Evolutionary conservation across 2,329 filamentous ascomycete genomes (phyloP).

Genomic region (Colletotrichum sp.): DNA sequence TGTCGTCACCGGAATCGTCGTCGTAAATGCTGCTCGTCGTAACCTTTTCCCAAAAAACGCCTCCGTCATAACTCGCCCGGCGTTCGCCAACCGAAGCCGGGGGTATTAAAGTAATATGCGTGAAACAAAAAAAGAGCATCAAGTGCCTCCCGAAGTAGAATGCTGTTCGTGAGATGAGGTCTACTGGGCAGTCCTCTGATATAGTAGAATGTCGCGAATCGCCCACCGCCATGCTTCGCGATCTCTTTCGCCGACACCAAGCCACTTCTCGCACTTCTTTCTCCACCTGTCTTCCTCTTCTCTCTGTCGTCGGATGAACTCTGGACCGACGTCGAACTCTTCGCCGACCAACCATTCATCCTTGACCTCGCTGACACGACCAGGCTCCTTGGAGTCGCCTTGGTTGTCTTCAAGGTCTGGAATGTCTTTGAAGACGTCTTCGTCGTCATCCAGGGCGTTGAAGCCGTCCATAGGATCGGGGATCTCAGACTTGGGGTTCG

Average conservation of each 20-base stretch:
- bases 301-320: conserved; percentile 86
- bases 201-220: conserved; percentile 65
- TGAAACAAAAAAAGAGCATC: conserved; percentile 7
- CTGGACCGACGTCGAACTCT: conserved; percentile 96
- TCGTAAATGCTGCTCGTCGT: conserved; percentile 21
- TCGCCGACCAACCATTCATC: conserved; percentile 90
- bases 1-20: conserved; percentile 20
- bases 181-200: conserved; percentile 26
- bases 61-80: conserved; percentile 11
- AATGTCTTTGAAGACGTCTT: conserved; percentile 94
- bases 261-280: conserved; percentile 87
- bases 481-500: conserved; percentile 51
- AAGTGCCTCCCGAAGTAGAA: conserved; percentile 8
- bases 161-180: conserved; percentile 6
- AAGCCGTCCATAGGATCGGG: conserved; percentile 67
- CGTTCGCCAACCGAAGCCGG: background rate
- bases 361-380: conserved; percentile 64
- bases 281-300: conserved; percentile 94
- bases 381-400: conserved; percentile 52
- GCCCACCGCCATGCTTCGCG: conserved; percentile 79
- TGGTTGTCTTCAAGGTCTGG: conserved; percentile 82
- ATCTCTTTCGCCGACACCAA: conserved; percentile 62
- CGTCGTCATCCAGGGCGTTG: conserved; percentile 81
- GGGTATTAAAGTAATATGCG: conserved; percentile 11
- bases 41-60: conserved; percentile 12